Percentiles rank a stretch among this genome's conserved stretches.
phyloP scores from a whole-genome alignment of 768 basidiomycete species.

The Galerina sulciceps region DNA sequence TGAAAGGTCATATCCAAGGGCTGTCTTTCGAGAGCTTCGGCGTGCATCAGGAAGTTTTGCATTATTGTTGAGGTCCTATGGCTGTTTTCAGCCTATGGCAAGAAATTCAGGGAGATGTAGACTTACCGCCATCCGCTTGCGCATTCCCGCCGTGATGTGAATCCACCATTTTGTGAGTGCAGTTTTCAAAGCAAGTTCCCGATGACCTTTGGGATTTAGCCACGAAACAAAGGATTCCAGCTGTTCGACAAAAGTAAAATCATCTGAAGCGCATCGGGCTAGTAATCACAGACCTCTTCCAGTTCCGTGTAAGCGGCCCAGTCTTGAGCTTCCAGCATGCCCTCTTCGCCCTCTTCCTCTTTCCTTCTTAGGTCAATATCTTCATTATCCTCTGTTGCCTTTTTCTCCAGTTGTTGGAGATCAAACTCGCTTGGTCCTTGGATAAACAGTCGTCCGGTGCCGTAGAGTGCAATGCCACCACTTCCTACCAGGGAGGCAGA shows the following conservation, averaged over 20 bases:
- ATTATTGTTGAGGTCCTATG: conserved; percentile 69
- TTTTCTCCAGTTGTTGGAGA: conserved; percentile 65
- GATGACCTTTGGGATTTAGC: conserved; percentile 90
- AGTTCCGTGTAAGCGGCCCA: conserved; percentile 92
- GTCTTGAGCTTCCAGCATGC: conserved; percentile 72
- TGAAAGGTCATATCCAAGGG: conserved; percentile 61
- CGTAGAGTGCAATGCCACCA: conserved; percentile 81
- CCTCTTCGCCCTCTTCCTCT: conserved; percentile 83
- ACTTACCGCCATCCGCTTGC: conserved; percentile 75
- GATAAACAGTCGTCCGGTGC: conserved; percentile 88
- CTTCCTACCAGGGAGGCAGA: conserved; percentile 78
- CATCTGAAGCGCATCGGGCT: background rate
- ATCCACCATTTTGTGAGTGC: conserved; percentile 82
- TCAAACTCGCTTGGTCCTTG: conserved; percentile 92
- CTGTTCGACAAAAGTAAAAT: conserved; percentile 41
- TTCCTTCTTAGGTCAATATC: conserved; percentile 67
- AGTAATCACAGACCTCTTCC: conserved; percentile 71
- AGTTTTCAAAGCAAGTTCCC: conserved; percentile 83
- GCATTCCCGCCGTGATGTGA: conserved; percentile 80
- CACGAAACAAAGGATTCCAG: conserved; percentile 83
- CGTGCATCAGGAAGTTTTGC: conserved; percentile 80
- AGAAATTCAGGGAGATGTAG: background rate
- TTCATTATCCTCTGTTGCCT: conserved; percentile 55
- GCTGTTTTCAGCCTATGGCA: conserved; percentile 17
- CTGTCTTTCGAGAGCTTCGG: conserved; percentile 73